Evolutionary conservation across 2,329 filamentous ascomycete genomes (phyloP).

Genomic region (Aspergillus phoenicis): DNA sequence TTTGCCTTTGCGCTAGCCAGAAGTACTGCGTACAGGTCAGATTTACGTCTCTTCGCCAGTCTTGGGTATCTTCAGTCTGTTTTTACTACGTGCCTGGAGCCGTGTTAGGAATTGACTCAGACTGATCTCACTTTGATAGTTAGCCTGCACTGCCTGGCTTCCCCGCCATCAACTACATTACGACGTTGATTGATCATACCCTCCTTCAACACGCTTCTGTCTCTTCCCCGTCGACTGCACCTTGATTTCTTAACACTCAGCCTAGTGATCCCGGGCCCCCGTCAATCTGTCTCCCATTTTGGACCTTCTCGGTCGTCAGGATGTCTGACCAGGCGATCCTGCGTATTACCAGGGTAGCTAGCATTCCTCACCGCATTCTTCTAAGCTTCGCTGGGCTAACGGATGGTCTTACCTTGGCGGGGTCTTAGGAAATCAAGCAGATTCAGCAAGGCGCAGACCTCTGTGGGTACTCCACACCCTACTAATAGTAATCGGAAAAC

Average conservation of each 20-base stretch:
- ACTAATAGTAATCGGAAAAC: neutral
- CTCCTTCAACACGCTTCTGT: neutral
- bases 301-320: slow-evolving; percentile 5
- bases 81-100: neutral
- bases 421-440: slow-evolving; percentile 73
- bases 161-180: neutral
- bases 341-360: slow-evolving; percentile 78
- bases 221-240: neutral
- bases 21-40: neutral
- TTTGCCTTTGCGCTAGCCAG: neutral
- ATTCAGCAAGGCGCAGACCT: slow-evolving; percentile 82
- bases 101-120: neutral
- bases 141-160: neutral
- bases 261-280: neutral
- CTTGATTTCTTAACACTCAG: neutral
- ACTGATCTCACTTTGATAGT: neutral
- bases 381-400: slow-evolving; percentile 17
- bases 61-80: neutral
- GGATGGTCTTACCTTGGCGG: slow-evolving; percentile 13
- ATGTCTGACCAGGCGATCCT: slow-evolving; percentile 88
- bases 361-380: slow-evolving; percentile 1
- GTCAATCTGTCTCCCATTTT: neutral
- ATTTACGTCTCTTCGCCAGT: neutral
- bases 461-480: slow-evolving; percentile 59
- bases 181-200: neutral